Base-by-base conservation (phyloP, 2,329 filamentous ascomycete species). In the Hypoxylon sp. region DNA sequence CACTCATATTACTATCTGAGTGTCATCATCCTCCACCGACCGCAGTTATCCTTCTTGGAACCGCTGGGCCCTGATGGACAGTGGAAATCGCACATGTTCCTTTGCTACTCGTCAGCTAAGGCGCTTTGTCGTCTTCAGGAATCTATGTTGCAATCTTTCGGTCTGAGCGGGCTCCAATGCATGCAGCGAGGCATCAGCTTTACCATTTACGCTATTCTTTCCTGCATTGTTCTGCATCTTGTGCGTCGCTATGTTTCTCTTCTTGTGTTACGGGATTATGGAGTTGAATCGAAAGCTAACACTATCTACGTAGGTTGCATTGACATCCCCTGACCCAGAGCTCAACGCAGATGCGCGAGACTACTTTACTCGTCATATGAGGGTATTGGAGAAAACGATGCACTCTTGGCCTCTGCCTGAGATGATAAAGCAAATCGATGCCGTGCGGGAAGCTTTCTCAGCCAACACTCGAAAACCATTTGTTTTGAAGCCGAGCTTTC, bases 141-240 rank as follows among this genome's bases (percentile, higher is more conserved):
- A 72, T 87, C 87, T 2, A 84, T 96, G 25, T 67, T 96, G 51
- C 81, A 87, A 44, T 81, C 83, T 0, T 96, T 87, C 69, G 90
- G 91, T 2, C 75, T 96, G 53, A 82, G 82, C 11, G 93, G 92
- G 0, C 77, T 97, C 11, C 80, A 94, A 62, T 95, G 88, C 73
- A 97, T 97, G 93, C 88, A 93, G 65, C 83, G 93, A 60, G 93
- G 93, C 27, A 91, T 96, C 68, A 96, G 92, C 71, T 97, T 96
- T 66, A 91, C 90, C 4, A 91, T 97, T n/a, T 97, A 97, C 67
- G 86, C 87, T 47, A 85, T 96, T 17, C 75, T 97, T 34, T 94
- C 91, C 0, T 96, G 92, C 75, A 92, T 93, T 16, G 92, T 97
- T 72, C 81, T 97, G 45, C 92, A 97, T 71, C 73, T 97, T 72